phyloP scores from a whole-genome alignment of 2,329 filamentous ascomycete genomes.

The Neofusicoccum kwambonambiense region DNA sequence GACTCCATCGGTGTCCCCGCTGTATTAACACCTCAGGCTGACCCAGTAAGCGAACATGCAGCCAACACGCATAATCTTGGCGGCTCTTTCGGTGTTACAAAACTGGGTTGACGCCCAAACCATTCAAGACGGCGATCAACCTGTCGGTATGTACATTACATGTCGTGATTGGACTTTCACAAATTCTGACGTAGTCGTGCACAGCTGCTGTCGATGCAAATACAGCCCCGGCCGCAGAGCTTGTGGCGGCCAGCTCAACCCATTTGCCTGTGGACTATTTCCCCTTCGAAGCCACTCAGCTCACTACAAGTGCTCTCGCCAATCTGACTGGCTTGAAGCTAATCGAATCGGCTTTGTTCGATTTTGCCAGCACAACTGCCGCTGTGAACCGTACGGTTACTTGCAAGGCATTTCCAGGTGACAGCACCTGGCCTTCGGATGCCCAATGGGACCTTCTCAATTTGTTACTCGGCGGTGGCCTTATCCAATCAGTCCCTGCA shows the following conservation, averaged over 20 bases:
- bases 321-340: neutral
- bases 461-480: slow-evolving; percentile 22
- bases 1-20: no score
- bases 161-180: no score
- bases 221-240: neutral
- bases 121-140: no score
- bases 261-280: neutral
- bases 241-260: neutral
- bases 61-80: no score
- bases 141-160: no score
- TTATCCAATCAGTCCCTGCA: slow-evolving; percentile 26
- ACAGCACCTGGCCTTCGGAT: slow-evolving; percentile 22
- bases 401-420: neutral
- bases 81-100: no score
- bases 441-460: slow-evolving; percentile 28
- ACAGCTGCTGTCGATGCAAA: neutral
- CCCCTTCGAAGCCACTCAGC: neutral
- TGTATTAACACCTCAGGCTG: no score
- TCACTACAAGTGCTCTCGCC: neutral
- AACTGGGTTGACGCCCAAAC: no score
- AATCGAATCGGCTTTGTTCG: neutral
- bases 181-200: no score
- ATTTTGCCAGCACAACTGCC: neutral
- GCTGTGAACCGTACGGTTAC: neutral
- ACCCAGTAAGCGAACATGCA: no score